Evolutionary conservation across 129 eudicot species (phyloP).

Genomic region (Oenanthe sinensis): DNA sequence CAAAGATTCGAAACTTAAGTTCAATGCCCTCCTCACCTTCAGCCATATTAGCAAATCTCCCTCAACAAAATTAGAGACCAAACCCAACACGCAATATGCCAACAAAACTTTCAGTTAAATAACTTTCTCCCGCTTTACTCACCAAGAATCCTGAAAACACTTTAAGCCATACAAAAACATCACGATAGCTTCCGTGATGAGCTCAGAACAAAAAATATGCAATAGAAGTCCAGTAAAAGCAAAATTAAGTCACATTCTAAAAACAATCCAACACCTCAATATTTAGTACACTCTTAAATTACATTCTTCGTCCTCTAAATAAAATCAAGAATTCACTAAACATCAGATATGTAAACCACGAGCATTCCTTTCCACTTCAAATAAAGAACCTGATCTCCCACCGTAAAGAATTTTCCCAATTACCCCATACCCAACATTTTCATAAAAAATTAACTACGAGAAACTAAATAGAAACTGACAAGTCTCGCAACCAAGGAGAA

Average conservation of each 20-base stretch:
- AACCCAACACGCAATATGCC: constrained; percentile 24
- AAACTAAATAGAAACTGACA: background rate
- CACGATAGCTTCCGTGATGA: background rate
- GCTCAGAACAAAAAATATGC: background rate
- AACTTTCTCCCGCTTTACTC: constrained; percentile 37
- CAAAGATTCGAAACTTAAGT: constrained; percentile 68
- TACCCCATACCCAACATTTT: too few relatives aligned
- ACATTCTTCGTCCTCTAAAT: background rate
- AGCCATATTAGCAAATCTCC: constrained; percentile 41
- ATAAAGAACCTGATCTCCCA: too few relatives aligned
- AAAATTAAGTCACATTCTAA: too few relatives aligned
- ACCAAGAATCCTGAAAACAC: constrained; percentile 11
- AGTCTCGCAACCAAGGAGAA: background rate
- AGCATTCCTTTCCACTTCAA: background rate
- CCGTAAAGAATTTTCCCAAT: too few relatives aligned
- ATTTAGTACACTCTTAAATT: background rate
- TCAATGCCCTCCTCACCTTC: constrained; percentile 53
- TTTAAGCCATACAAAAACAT: background rate
- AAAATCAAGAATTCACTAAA: background rate
- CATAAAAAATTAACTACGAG: background rate
- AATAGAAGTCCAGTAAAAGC: background rate
- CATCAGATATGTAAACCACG: background rate
- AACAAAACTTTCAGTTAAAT: constrained; percentile 23
- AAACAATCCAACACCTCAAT: too few relatives aligned
- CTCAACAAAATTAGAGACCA: constrained; percentile 12